These are phyloP conservation scores for Rauvolfia tetraphylla DNA, from an alignment of 257 asterid genomes.

Conservation along the genomic window DNA sequence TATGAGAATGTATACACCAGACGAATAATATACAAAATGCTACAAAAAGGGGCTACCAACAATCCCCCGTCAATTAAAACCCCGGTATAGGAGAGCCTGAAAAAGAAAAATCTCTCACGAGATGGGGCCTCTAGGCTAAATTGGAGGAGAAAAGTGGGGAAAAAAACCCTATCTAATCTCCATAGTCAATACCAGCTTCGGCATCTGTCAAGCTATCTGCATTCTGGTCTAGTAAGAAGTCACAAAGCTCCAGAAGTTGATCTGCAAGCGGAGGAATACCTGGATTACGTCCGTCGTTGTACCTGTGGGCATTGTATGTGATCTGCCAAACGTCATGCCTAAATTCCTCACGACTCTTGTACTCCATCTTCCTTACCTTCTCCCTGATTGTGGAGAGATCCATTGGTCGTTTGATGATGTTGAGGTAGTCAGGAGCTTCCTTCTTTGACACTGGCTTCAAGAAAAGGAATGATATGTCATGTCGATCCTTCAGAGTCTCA, in stretches of 20 bases:
- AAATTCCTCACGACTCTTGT: constrained; percentile 76
- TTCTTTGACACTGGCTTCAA: constrained; percentile 85
- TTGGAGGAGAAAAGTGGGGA: background rate
- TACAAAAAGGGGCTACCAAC: constrained; percentile 16
- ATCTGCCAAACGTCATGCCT: constrained; percentile 84
- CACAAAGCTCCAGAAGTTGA: constrained; percentile 92
- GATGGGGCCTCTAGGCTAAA: constrained; percentile 5
- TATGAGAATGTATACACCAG: background rate
- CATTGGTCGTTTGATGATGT: constrained; percentile 68
- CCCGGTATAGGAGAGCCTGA: constrained; percentile 16
- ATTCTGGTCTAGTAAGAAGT: constrained; percentile 56
- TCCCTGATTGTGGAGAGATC: constrained; percentile 84
- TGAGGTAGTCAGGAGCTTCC: constrained; percentile 87
- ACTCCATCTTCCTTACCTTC: constrained; percentile 64
- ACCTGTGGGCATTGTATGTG: constrained; percentile 70
- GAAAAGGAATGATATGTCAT: constrained; percentile 69
- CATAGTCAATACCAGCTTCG: constrained; percentile 64
- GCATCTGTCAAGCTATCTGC: constrained; percentile 59
- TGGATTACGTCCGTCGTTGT: constrained; percentile 80
- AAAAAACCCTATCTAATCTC: constrained; percentile 16
- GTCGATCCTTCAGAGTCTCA: constrained; percentile 60
- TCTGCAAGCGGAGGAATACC: constrained; percentile 98
- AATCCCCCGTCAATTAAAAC: constrained; percentile 11
- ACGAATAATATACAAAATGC: constrained; percentile 14
- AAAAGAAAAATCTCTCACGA: background rate